Evolutionary conservation across 768 basidiomycete species (phyloP).

Genomic region (Glaciozyma antarctica): DNA sequence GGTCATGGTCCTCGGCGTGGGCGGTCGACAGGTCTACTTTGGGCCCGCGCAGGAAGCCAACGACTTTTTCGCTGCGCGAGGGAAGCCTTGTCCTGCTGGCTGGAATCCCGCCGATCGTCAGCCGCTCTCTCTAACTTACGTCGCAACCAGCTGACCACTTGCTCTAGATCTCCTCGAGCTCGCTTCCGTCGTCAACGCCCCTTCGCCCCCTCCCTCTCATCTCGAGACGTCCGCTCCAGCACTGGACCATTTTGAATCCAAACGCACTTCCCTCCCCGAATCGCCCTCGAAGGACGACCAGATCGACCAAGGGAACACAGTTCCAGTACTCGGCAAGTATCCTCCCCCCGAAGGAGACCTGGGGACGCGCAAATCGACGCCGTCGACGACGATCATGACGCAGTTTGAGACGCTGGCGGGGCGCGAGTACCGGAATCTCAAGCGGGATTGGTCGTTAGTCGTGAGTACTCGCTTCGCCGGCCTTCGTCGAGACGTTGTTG

Average conservation of each 20-base stretch:
- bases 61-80: slow-evolving; percentile 52
- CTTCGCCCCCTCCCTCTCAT: not conserved
- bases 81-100: slow-evolving; percentile 55
- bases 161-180: slow-evolving; percentile 64
- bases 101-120: slow-evolving; percentile 79
- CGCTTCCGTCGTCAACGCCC: slow-evolving; percentile 55
- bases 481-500: too few species aligned
- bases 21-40: slow-evolving; percentile 64
- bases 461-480: not conserved
- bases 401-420: slow-evolving; percentile 73
- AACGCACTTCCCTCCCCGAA: not conserved
- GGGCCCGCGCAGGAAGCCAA: slow-evolving; percentile 62
- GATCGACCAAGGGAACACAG: not conserved
- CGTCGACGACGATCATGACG: slow-evolving; percentile 74
- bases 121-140: not conserved
- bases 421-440: slow-evolving; percentile 74
- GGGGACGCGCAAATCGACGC: slow-evolving; percentile 35
- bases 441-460: slow-evolving; percentile 43
- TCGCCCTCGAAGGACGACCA: not conserved
- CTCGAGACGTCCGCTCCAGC: not conserved
- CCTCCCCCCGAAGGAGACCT: not conserved
- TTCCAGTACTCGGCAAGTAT: not conserved
- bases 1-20: slow-evolving; percentile 61
- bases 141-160: not conserved
- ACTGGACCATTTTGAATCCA: not conserved